Evolutionary conservation across 2,329 filamentous ascomycete species (phyloP).

Genomic region (Mollisia scopiformis): DNA sequence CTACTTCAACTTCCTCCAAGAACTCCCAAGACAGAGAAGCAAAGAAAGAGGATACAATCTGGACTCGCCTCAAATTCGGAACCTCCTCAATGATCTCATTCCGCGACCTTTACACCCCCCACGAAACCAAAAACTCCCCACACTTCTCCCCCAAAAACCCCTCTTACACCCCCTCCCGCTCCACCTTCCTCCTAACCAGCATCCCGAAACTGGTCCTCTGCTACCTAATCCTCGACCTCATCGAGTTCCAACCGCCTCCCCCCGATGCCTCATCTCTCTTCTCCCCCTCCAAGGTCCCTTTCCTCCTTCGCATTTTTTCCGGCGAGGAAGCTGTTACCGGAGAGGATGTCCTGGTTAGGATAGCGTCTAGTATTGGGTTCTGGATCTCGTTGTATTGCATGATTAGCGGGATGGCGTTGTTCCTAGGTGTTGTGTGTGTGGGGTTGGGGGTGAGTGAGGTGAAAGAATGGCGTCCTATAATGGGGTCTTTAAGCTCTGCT

Average conservation of each 20-base stretch:
- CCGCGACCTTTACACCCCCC: slow-evolving; percentile 2
- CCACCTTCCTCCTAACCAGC: slow-evolving; percentile 1
- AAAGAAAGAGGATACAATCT: neutral
- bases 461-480: slow-evolving; percentile 4
- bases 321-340: neutral
- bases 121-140: slow-evolving; percentile 6
- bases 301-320: too few relatives aligned
- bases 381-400: slow-evolving; percentile 1
- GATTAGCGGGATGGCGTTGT: neutral
- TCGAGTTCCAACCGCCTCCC: slow-evolving; percentile 9
- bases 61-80: slow-evolving; percentile 1
- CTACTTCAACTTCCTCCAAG: neutral
- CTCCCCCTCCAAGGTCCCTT: neutral
- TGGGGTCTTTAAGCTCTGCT: slow-evolving; percentile 6
- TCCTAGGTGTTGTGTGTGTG: neutral
- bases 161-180: neutral
- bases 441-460: neutral
- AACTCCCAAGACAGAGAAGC: neutral
- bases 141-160: slow-evolving; percentile 7
- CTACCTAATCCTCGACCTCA: slow-evolving; percentile 5
- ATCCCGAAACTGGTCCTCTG: neutral
- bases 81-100: neutral
- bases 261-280: neutral
- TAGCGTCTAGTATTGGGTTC: neutral
- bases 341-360: neutral